Percentiles rank a stretch among this genome's conserved stretches.
phyloP scores from a whole-genome alignment of 306 rosid species.

The Sicyos baderoa region DNA sequence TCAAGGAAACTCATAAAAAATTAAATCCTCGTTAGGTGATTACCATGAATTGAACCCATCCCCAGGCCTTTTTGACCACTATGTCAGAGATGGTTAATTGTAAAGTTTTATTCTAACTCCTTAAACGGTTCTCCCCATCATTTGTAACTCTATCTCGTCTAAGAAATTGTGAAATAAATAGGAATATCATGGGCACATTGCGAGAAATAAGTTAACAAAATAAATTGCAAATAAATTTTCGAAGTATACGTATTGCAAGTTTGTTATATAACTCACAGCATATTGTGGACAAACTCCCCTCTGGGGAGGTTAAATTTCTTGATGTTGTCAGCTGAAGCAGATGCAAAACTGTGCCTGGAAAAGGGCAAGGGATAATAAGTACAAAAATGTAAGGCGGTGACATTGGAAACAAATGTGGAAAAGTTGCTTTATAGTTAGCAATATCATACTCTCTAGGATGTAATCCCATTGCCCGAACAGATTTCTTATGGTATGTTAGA shows the following conservation, averaged over 20 bases:
- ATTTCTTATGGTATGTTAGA: slow-evolving; percentile 93
- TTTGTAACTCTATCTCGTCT: no score
- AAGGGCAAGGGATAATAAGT: neutral
- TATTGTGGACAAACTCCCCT: slow-evolving; percentile 93
- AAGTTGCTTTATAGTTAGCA: slow-evolving; percentile 14
- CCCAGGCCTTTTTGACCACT: no score
- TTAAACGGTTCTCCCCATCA: no score
- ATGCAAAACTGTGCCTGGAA: slow-evolving; percentile 79
- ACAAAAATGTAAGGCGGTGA: neutral
- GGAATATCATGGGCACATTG: neutral
- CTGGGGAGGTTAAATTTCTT: slow-evolving; percentile 88
- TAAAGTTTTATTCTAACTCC: no score
- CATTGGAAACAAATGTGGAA: slow-evolving; percentile 4
- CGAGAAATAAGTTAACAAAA: neutral
- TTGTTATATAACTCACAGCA: slow-evolving; percentile 65
- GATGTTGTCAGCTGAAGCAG: slow-evolving; percentile 97
- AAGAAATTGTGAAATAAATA: neutral
- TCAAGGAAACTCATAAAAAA: no score
- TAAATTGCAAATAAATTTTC: neutral
- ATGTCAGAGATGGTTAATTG: no score
- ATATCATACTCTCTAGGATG: slow-evolving; percentile 81
- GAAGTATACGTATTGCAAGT: neutral
- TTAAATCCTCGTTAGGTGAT: no score
- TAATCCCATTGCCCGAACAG: slow-evolving; percentile 89
- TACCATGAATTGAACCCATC: no score